Base-by-base conservation (phyloP, 2,329 filamentous ascomycete species). In the Neurospora sp. region DNA sequence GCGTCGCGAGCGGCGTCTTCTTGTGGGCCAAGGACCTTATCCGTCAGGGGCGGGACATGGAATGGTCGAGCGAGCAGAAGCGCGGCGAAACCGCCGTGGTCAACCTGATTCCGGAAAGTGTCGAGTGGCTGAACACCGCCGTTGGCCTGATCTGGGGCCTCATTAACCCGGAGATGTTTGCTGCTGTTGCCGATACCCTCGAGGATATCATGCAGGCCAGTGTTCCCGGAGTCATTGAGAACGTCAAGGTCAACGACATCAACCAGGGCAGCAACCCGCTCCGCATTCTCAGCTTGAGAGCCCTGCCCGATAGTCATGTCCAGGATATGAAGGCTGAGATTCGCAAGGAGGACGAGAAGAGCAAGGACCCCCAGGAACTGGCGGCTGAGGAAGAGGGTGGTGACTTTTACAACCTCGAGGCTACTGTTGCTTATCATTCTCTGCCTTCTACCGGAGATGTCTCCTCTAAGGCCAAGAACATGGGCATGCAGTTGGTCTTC, bases 201-300 rank as follows among this genome's bases (percentile, higher is more conserved):
- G 92, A 96, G 80, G 95, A 98, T 78, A 92, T 98, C 74, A 98
- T 98, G 95, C 93, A 96, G 78, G 95, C 94, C 23, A 97, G 93
- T 0, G 91, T 97, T 0, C 96, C 96, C 0, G 89, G 91, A 1
- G 83, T 98, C 46, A 93, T 99, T 73, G 94, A 98, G 79, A 96
- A 97, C 74, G 93, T 99, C 66, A 91, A 95, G 74, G 92, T 98
- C 28, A 93, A 94, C 71, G 94, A 97, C 75, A 97, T 99, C 75
- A 92, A 93, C 67, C 96, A 98, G 80, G 96, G 96, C 37, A 92
- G 86, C 80, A 97, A 97, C 74, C 93, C 96, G 0, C 84, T 98
- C 69, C 89, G 95, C 8, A 92, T 98, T 68, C 84, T 98, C 66
- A 97, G 92, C 78, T 84, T 97, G 77, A 88, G 94, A 67, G 91